Percentiles rank a stretch among this genome's conserved stretches.
Evolutionary conservation across 352 stramenopile species (phyloP).

Genomic region (Chrysophaeum taylorii): DNA sequence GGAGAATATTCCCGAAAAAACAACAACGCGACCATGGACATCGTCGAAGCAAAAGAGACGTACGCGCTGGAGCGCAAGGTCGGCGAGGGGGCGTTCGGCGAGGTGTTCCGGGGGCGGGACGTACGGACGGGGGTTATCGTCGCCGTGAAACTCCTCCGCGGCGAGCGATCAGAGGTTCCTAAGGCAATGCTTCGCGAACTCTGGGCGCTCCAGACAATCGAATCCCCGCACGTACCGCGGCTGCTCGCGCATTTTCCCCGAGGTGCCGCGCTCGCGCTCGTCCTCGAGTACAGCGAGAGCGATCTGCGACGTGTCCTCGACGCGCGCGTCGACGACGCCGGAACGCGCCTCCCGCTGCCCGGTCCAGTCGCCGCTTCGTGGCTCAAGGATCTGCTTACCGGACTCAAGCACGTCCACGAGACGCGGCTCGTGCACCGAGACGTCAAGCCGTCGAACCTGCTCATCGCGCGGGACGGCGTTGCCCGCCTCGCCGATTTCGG

Average conservation of each 20-base stretch:
- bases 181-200: constrained; percentile 19
- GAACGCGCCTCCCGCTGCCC: not conserved
- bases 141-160: constrained; percentile 19
- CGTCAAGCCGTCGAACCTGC: constrained; percentile 32
- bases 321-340: not conserved
- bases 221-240: constrained; percentile 10
- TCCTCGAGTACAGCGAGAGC: constrained; percentile 8
- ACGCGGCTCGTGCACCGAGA: constrained; percentile 28
- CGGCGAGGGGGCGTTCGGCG: constrained; percentile 19
- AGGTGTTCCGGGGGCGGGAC: constrained; percentile 16
- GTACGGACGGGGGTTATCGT: constrained; percentile 7
- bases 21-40: too few relatives aligned
- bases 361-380: not conserved
- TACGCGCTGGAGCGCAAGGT: constrained; percentile 8
- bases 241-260: constrained; percentile 10
- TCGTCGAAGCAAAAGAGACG: too few relatives aligned
- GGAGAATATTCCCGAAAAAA: too few relatives aligned
- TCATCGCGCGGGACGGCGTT: constrained; percentile 13
- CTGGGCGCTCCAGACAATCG: constrained; percentile 16
- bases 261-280: not conserved
- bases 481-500: constrained; percentile 25
- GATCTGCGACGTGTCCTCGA: not conserved
- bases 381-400: constrained; percentile 18
- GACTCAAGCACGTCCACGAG: constrained; percentile 23
- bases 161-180: constrained; percentile 8